phyloP scores from a whole-genome alignment of 2,329 filamentous ascomycete species.

The Erysiphe neolycopersici region DNA sequence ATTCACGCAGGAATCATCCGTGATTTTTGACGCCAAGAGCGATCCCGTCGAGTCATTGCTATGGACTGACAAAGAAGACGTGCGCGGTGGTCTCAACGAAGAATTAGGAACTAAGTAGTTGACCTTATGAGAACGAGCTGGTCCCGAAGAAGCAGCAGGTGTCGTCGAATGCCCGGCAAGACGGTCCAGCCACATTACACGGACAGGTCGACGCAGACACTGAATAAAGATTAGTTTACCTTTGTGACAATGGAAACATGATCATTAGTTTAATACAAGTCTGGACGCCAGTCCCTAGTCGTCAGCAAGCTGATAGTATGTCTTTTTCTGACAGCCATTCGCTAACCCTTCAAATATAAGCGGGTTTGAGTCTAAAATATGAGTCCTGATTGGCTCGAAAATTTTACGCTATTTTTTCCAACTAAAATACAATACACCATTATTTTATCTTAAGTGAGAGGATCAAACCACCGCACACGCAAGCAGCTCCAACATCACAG shows the following conservation, averaged over 20 bases:
- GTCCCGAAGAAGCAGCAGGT: conserved; percentile 39
- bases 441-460: too few relatives aligned
- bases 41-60: conserved; percentile 56
- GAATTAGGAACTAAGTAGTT: conserved; percentile 41
- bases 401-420: neutral
- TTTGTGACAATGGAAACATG: neutral
- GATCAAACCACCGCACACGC: neutral
- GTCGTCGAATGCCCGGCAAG: conserved; percentile 34
- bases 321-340: too few relatives aligned
- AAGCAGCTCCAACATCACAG: neutral
- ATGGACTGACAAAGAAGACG: conserved; percentile 53
- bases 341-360: too few relatives aligned
- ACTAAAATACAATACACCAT: neutral
- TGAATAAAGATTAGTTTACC: neutral
- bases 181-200: conserved; percentile 68
- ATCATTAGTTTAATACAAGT: neutral
- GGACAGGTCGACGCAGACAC: neutral
- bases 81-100: conserved; percentile 42
- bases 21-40: conserved; percentile 34
- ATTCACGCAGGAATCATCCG: conserved; percentile 41
- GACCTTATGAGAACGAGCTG: conserved; percentile 41
- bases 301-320: too few relatives aligned
- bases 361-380: neutral
- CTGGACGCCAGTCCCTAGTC: too few relatives aligned
- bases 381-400: neutral